Conservation (phyloP, 129 eudicot genomes). For the Flaveria brownii region DNA sequence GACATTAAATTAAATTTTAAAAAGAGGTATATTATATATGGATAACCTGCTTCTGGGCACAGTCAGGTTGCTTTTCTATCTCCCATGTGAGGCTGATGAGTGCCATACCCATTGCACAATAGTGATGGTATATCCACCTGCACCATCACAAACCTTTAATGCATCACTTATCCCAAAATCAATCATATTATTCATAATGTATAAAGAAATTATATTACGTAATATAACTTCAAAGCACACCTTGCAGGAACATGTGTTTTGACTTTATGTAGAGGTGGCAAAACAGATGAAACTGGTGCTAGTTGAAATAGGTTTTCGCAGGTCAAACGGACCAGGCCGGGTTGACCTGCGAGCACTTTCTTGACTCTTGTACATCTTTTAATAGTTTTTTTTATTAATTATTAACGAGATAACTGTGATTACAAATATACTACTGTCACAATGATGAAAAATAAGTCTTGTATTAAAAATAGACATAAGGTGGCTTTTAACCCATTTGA, state of each 20-base stretch:
- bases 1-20: background rate
- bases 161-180: slow-evolving; percentile 11
- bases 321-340: background rate
- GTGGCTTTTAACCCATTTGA: too few species aligned
- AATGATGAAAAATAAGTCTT: too few species aligned
- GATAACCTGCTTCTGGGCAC: slow-evolving; percentile 79
- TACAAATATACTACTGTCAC: background rate
- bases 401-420: background rate
- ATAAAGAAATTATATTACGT: background rate
- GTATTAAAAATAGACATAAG: too few species aligned
- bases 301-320: background rate
- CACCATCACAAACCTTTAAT: slow-evolving; percentile 26
- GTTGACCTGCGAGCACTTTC: background rate
- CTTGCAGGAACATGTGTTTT: slow-evolving; percentile 12
- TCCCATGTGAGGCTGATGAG: slow-evolving; percentile 98
- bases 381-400: background rate
- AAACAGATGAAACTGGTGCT: background rate
- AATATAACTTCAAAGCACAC: slow-evolving; percentile 6
- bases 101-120: slow-evolving; percentile 96
- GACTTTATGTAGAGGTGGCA: background rate
- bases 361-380: background rate
- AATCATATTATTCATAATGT: slow-evolving; percentile 14
- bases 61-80: slow-evolving; percentile 79
- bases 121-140: slow-evolving; percentile 99
- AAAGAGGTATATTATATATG: background rate